A percentile compares a stretch with the other conserved stretches of the same genome.
Conservation (phyloP, 2,329 filamentous ascomycete genomes). For the Didymella lethalis region DNA sequence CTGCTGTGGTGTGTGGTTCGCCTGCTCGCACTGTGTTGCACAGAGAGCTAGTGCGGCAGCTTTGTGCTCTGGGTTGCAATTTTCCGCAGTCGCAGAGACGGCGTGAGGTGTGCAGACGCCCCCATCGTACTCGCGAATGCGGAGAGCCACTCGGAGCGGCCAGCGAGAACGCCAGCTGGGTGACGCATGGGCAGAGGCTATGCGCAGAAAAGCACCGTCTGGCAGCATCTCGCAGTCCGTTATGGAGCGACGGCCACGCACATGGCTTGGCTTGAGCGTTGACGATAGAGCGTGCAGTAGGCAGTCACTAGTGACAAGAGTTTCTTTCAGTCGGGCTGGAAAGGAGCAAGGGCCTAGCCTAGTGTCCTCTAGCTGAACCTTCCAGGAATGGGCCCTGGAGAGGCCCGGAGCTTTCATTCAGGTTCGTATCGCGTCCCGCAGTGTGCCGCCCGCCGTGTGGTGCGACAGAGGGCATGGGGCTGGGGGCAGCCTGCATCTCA, state of each 20-base stretch:
- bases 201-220: slow-evolving; percentile 6
- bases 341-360: slow-evolving; percentile 15
- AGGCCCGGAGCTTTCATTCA: slow-evolving; percentile 5
- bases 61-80: slow-evolving; percentile 10
- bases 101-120: slow-evolving; percentile 16
- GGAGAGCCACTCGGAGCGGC: slow-evolving; percentile 2
- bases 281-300: slow-evolving; percentile 14
- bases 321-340: slow-evolving; percentile 5
- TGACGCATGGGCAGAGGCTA: slow-evolving; percentile 10
- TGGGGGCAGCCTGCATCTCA: slow-evolving; percentile 3
- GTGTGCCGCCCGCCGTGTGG: slow-evolving; percentile 8
- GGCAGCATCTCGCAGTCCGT: slow-evolving; percentile 1
- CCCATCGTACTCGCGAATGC: neutral
- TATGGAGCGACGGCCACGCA: slow-evolving; percentile 7
- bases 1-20: slow-evolving; percentile 25
- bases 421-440: slow-evolving; percentile 10
- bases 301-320: slow-evolving; percentile 1
- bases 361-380: slow-evolving; percentile 4
- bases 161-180: slow-evolving; percentile 3
- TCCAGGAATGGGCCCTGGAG: slow-evolving; percentile 13
- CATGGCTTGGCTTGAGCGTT: slow-evolving; percentile 19
- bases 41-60: slow-evolving; percentile 16
- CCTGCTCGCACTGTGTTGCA: slow-evolving; percentile 27
- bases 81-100: slow-evolving; percentile 8
- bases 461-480: neutral